Base-by-base conservation (phyloP, 106 monocot species). In the Allium fistulosum region DNA sequence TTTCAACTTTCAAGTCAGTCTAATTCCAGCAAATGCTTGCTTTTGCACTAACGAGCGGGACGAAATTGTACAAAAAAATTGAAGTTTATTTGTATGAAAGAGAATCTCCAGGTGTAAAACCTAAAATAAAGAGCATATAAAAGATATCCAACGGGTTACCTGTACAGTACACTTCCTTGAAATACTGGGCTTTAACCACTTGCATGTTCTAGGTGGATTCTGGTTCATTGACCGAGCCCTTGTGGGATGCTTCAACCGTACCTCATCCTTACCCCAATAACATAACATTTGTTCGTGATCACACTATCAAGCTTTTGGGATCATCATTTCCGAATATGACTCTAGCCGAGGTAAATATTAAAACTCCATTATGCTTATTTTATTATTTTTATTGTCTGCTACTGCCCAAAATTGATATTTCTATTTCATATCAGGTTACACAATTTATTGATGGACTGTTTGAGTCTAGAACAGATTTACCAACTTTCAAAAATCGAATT, bases 261-360 rank as follows among this genome's bases (percentile, higher is more conserved):
- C 59, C 82, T 47, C 78, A 76, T 60, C 87, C 80, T 60, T 94
- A 82, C 69, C 80, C 87, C 17, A 87, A 78, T 70, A 94, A 94
- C 65, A 72, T 57, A 13, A 63, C 79, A 70, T 94, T 90, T 81
- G 90, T 90, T 62, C 77, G 85, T 27, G 94, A 94, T 68, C 90
- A 85, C 80, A 94, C 94, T 7, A 85, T 90, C 51, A 94, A 94
- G 72, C 81, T 94, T 26, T 85, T 94, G 63, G 87, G 76, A n/a
- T 60, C 87, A 66, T 94, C 94, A 13, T 94, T 94, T 57, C 94
- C 94, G 17, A 94, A 94, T 75, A 90, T 94, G 94, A 94, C 87
- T 27, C 59, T 55, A 46, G 61, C 78, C 14, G 94, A 94, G 94
- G 94, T 87, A 71, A 61, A 26, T 11, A 16, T 55, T 51, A n/a